Base-by-base conservation (phyloP, 2,329 filamentous ascomycete species). In the Magnaporthiopsis rhizophila region DNA sequence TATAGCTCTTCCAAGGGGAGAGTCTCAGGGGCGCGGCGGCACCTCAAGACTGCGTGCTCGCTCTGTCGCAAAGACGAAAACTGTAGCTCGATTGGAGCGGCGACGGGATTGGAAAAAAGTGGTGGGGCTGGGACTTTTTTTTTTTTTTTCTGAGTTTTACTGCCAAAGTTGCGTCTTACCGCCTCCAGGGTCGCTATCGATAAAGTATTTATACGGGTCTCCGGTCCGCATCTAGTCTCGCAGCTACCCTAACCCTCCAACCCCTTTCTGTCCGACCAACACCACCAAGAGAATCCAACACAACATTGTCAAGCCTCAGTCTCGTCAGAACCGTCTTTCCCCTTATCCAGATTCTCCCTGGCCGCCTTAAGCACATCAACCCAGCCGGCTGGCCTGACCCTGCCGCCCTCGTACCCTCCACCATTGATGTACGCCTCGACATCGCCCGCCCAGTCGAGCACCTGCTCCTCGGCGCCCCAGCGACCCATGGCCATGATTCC, bases 381-480 rank as follows among this genome's bases (percentile, higher is more conserved):
- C 86, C 86, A 89, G 24, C 79, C 80, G 65, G 72, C 73, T 0
- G 86, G 83, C 68, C 78, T 78, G 62, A 73, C 73, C 62, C 86
- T 78, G 0, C 85, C 81, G 0, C 80, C 81, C 0, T 78, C 75
- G 64, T 79, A 77, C 6, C 45, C 63, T 15, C 65, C 58, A 11
- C 32, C 32, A 63, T 83, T 78, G 62, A 89, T 69, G 69, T 85
- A 88, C 50, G 72, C 72, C 74, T 89, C 86, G 0, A 78, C 78
- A 65, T 86, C 83, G 36, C 75, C 75, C 2, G 86, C 87, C 80
- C 84, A 89, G n/a, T 71, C 76, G 36, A 90, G 73, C 67, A 89
- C 74, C 69, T 80, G 78, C 74, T 89, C 86, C 73, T 90, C 87
- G 36, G 78, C 79, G 0, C 87, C 87, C 87, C 87, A 89, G 73